Evolutionary conservation across 768 basidiomycete species (phyloP), one percentile per base, ranked within the genome.

Genomic region (Udeniomyces megalosporus): DNA sequence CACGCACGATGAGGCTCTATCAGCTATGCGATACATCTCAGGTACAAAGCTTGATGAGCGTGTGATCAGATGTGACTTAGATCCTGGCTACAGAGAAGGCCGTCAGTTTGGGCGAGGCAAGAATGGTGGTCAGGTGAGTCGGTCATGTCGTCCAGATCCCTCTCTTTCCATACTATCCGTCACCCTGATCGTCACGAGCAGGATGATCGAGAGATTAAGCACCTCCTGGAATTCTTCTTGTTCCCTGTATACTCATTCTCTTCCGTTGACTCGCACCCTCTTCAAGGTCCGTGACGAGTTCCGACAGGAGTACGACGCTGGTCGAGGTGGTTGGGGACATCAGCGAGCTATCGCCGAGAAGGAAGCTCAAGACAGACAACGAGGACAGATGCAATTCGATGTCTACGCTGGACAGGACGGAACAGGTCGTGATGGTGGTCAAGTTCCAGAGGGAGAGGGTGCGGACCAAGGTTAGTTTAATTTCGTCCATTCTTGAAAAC

Each of bases 41-140:
- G 95, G 93, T n/a, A 91, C 92, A 38, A 97, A 97, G 76, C 82
- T 99, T 24, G 95, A 99, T 74, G 95, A 99, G 75, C 86, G 95
- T 35, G 88, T 99, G 68, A 93, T 99, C 66, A 86, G 95, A 51
- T 96, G 92, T 70, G 95, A 99, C 77, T 77, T 99, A 70, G 95
- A 99, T 77, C 78, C 91, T 29, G 95, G 95, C 6, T 99, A 96
- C 75, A 83, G 83, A 70, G 95, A 99, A 71, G 93, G 93, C 15
- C 78, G 95, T 66, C 95, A 99, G 74, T 99, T 96, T 66, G 95
- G 95, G 32, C 78, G 95, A 65, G 95, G 95, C 29, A 96, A 92
- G 74, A 92, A 88, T 67, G 95, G 95, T 34, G 95, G 95, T 2
- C 92, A 95, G 78, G 86, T 79, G 55, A 49, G 70, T 61, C 8